Evolutionary conservation across 2,329 filamentous ascomycete species (phyloP), one percentile per base, ranked within the genome.

Genomic region (Penicillium paneum): DNA sequence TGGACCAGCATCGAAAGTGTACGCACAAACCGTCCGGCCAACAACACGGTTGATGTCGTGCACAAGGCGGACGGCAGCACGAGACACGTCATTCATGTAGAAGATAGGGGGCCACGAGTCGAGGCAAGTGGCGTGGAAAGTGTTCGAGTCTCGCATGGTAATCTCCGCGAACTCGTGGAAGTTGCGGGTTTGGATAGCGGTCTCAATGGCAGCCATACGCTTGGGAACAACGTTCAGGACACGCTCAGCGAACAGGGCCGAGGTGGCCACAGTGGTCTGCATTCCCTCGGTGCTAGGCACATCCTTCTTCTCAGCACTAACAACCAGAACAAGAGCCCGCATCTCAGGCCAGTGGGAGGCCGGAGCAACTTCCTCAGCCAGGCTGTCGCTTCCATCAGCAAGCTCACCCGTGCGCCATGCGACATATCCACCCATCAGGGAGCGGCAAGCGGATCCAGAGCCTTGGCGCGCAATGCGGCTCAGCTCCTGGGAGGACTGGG

Each of bases 51-150:
- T 99, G 77, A 97, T 90, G 64, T 86, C 83, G 78, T 99, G 91
- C 29, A 97, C 92, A 15, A 91, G 86, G 49, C 90, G 83, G 56
- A 99, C 90, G 6, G 93, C 91, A 1, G 93, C 91, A 35, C 89
- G 81, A 19, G 88, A 93, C 15, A 93, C 87, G 71, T 99, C 94
- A 76, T 97, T 99, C 81, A 99, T 87, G 80, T 99, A 99, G 76
- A 96, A 97, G 71, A 99, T 99, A 17, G 95, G 94, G 41, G 95
- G 94, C 76, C 91, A 91, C 1, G 94, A 97, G 72, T 99, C 94
- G 65, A 95, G 80, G 73, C 94, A 97, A 54, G 88, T 91, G 35
- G 94, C 90, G 74, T 99, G 94, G 85, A 99, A 99, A 56, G 86
- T 90, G 78, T 99, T 99, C 70, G 89, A 95, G 72, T 99, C 94